Evolutionary conservation across 306 rosid genomes (phyloP), one percentile per base, ranked within the genome.

Genomic region (Cucumis hystrix): DNA sequence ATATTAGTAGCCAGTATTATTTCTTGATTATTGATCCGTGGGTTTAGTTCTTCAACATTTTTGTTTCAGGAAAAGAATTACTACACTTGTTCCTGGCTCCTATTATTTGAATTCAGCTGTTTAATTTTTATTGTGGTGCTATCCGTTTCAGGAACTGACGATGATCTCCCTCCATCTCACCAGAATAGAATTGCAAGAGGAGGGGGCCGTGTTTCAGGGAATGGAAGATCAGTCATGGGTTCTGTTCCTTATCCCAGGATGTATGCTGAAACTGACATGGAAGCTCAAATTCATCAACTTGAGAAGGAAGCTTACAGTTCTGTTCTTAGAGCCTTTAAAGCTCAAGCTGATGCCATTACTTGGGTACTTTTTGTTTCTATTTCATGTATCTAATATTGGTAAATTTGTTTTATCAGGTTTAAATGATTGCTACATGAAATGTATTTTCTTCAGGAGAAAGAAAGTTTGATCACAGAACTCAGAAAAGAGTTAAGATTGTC

Each of bases 281-380:
- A 94, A 81, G 82, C 89, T 68, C 97, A 94, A 81, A 91, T 94
- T 84, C 98, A 94, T 80, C 94, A 88, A 80, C 97, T 94, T 67
- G 98, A 94, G 85, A 90, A 91, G 77, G 98, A 94, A 84, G 98
- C 98, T 67, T 94, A 94, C 86, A 88, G 92, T 85, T 86, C 98
- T 18, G 89, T 94, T 89, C 86, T 93, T 62, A 87, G 97, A 82
- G 98, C 98, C 88, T 94, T 94, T 83, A 91, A 94, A 89, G 98
- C 98, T 80, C 98, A 94, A 86, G 92, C 96, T 80, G 98, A 94
- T 90, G 92, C 89, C 89, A 90, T 94, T 88, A 90, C 98, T 83
- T 94, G 98, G 97, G 98, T 91, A 90, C 81, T 56, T 82, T 74
- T 85, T 64, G 82, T 83, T 82, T 76, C 77, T 70, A 78, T 80